phyloP scores from a whole-genome alignment of 2,329 filamentous ascomycete genomes.

The Pseudocercospora eumusae region DNA sequence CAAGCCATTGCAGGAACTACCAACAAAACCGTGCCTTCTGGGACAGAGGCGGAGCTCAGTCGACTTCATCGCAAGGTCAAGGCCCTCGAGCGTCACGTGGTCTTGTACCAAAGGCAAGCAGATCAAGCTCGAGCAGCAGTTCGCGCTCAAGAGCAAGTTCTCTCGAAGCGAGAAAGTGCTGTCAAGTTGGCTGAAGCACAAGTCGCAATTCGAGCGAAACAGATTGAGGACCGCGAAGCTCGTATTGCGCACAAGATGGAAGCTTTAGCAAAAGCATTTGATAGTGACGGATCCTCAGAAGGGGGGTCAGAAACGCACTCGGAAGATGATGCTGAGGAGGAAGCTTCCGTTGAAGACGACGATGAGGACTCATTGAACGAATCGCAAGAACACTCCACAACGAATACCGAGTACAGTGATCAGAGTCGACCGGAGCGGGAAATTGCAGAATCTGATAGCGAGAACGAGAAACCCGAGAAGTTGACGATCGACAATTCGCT shows the following conservation, averaged over 20 bases:
- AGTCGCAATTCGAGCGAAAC: not conserved
- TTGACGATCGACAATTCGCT: not conserved
- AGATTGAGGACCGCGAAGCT: not conserved
- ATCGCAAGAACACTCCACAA: not conserved
- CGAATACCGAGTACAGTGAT: not conserved
- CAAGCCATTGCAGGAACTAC: not conserved
- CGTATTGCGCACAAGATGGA: not conserved
- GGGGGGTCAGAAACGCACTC: not conserved
- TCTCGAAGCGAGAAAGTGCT: not conserved
- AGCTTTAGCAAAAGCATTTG: not conserved
- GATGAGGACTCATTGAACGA: not conserved
- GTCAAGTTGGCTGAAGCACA: not conserved
- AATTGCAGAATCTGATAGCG: not conserved
- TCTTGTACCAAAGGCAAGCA: not conserved
- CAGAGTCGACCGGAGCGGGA: not conserved
- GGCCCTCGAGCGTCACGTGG: not conserved
- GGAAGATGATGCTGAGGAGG: not conserved
- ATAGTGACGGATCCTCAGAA: not conserved
- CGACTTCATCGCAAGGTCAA: not conserved
- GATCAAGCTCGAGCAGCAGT: not conserved
- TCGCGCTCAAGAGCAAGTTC: not conserved
- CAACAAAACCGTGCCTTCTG: not conserved
- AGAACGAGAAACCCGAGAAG: not conserved
- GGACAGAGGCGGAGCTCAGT: too few species aligned
- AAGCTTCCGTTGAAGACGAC: not conserved